These are phyloP conservation scores for Lepidium campestre DNA, from an alignment of 441 rosid species.

Conservation along the genomic window DNA sequence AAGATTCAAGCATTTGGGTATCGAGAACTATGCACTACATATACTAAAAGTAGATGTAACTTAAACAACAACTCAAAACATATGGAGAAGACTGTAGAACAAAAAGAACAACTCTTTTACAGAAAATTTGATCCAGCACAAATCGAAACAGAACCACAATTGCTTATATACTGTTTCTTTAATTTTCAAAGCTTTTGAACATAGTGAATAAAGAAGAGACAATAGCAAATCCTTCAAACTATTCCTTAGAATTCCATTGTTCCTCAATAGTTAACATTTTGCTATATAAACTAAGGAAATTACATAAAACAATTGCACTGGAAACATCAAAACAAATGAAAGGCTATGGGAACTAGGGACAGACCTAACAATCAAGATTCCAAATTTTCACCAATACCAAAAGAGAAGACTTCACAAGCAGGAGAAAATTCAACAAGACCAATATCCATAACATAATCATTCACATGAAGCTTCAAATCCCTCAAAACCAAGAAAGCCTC, in stretches of 20 bases:
- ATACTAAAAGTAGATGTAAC: neutral
- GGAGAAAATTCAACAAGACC: conserved; percentile 72
- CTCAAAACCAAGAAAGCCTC: too few relatives aligned
- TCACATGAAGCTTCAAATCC: too few relatives aligned
- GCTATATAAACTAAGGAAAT: neutral
- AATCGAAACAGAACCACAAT: neutral
- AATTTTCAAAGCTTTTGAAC: neutral
- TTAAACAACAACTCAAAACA: neutral
- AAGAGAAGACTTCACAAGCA: conserved; percentile 63
- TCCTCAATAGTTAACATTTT: neutral
- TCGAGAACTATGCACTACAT: neutral
- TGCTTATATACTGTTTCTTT: neutral
- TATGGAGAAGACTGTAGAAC: neutral
- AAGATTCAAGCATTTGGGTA: neutral
- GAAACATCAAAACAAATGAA: too few relatives aligned
- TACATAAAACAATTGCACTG: conserved; percentile 3
- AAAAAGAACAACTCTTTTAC: neutral
- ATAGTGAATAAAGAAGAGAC: neutral
- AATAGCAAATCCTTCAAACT: neutral
- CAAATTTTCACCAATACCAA: conserved; percentile 47
- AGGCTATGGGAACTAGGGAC: too few relatives aligned
- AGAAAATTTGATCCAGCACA: neutral
- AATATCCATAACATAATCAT: conserved; percentile 67
- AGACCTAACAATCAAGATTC: conserved; percentile 50
- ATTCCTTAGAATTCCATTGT: neutral